These are phyloP conservation scores for Lepidium campestre DNA, from an alignment of 441 rosid genomes.

Conservation along the genomic window DNA sequence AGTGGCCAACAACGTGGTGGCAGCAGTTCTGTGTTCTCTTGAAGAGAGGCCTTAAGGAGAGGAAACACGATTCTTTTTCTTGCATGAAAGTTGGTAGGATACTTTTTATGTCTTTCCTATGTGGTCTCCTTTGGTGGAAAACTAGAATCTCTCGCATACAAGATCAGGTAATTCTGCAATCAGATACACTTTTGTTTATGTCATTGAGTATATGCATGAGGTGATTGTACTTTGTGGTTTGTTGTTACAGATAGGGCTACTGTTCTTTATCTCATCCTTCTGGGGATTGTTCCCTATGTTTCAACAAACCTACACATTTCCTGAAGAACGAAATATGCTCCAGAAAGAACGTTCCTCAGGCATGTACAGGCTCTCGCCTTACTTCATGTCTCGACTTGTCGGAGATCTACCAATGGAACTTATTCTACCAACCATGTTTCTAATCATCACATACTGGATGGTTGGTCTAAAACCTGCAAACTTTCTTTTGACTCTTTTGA, in stretches of 20 bases:
- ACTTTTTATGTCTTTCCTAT: slow-evolving; percentile 50
- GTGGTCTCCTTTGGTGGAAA: slow-evolving; percentile 82
- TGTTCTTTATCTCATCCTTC: slow-evolving; percentile 59
- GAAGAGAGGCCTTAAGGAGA: slow-evolving; percentile 62
- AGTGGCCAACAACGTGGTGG: slow-evolving; percentile 78
- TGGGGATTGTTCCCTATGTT: slow-evolving; percentile 70
- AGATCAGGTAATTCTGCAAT: slow-evolving; percentile 48
- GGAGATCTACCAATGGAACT: slow-evolving; percentile 77
- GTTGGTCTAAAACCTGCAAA: slow-evolving; percentile 41
- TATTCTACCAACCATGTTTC: slow-evolving; percentile 46
- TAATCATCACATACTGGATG: slow-evolving; percentile 64
- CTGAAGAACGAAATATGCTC: slow-evolving; percentile 71
- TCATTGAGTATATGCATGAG: neutral
- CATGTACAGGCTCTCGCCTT: slow-evolving; percentile 64
- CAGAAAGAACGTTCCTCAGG: slow-evolving; percentile 78
- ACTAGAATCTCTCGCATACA: slow-evolving; percentile 48
- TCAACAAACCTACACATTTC: slow-evolving; percentile 75
- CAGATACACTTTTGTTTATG: neutral
- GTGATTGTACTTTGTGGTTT: neutral
- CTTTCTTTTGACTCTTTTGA: slow-evolving; percentile 42
- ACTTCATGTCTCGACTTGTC: slow-evolving; percentile 36
- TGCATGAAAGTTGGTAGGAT: slow-evolving; percentile 59
- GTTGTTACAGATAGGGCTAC: slow-evolving; percentile 57
- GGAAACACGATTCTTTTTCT: slow-evolving; percentile 81
- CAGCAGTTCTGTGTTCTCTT: slow-evolving; percentile 67